phyloP scores from a whole-genome alignment of 495 filamentous ascomycete species.

The Penicillium argentinense region DNA sequence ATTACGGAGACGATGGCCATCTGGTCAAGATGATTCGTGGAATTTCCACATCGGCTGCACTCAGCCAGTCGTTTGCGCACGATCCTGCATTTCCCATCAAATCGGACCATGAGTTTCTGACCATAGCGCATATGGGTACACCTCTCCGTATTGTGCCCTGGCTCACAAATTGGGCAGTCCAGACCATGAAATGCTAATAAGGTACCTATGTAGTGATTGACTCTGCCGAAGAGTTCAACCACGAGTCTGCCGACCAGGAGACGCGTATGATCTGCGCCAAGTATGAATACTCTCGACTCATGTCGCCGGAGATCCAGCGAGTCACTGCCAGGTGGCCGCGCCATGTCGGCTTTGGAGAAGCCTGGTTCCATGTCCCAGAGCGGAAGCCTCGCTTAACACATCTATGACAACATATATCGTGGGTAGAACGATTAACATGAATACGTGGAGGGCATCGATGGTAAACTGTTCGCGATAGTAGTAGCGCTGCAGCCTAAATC shows the following conservation, averaged over 20 bases:
- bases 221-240: conserved; percentile 20
- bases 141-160: background rate
- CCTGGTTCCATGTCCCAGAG: conserved; percentile 24
- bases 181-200: too few relatives aligned
- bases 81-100: conserved; percentile 22
- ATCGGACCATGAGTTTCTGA: conserved; percentile 30
- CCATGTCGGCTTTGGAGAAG: conserved; percentile 19
- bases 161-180: background rate
- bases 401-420: too few relatives aligned
- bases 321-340: conserved; percentile 22
- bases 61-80: conserved; percentile 9
- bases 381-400: conserved; percentile 9
- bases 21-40: conserved; percentile 38
- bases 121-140: conserved; percentile 34
- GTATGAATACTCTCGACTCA: conserved; percentile 9
- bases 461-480: too few relatives aligned
- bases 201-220: conserved; percentile 16
- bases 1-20: conserved; percentile 40
- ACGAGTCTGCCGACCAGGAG: conserved; percentile 6
- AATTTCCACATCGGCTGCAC: conserved; percentile 29
- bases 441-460: too few relatives aligned
- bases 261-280: conserved; percentile 13
- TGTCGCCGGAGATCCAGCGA: conserved; percentile 17
- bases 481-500: too few relatives aligned
- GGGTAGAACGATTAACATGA: too few relatives aligned